Evolutionary conservation across 106 monocot species (phyloP).

Genomic region (Dendrobium huoshanense): DNA sequence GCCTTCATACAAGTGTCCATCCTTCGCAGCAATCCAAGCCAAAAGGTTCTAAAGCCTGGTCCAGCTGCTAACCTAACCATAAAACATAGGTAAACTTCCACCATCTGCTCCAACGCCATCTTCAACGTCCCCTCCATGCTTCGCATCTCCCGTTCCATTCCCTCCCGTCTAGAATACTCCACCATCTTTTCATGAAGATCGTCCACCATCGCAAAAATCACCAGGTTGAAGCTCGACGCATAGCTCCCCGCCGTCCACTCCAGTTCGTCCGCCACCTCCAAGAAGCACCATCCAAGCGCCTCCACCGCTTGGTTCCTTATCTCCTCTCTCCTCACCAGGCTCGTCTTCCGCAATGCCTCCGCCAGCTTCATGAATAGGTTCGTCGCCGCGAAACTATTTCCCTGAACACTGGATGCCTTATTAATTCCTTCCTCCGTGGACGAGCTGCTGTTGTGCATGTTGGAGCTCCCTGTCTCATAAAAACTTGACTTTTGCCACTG

Average conservation of each 20-base stretch:
- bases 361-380: conserved; percentile 72
- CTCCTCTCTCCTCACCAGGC: conserved; percentile 81
- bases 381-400: conserved; percentile 2
- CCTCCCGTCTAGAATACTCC: conserved; percentile 77
- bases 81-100: conserved; percentile 54
- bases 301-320: conserved; percentile 74
- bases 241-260: conserved; percentile 58
- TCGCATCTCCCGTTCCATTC: conserved; percentile 61
- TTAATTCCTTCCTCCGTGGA: conserved; percentile 2
- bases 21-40: conserved; percentile 76
- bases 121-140: conserved; percentile 77
- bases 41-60: conserved; percentile 65
- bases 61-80: conserved; percentile 46
- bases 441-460: conserved; percentile 9
- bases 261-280: conserved; percentile 41
- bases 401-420: too few species aligned
- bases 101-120: conserved; percentile 59
- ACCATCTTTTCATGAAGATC: conserved; percentile 86
- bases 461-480: conserved; percentile 43
- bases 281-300: conserved; percentile 29
- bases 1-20: conserved; percentile 98
- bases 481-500: conserved; percentile 54
- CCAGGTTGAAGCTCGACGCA: conserved; percentile 65
- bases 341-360: conserved; percentile 60
- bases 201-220: conserved; percentile 77